Conservation (phyloP, 805 yeast genomes). For the Hanseniaspora guilliermondii region DNA sequence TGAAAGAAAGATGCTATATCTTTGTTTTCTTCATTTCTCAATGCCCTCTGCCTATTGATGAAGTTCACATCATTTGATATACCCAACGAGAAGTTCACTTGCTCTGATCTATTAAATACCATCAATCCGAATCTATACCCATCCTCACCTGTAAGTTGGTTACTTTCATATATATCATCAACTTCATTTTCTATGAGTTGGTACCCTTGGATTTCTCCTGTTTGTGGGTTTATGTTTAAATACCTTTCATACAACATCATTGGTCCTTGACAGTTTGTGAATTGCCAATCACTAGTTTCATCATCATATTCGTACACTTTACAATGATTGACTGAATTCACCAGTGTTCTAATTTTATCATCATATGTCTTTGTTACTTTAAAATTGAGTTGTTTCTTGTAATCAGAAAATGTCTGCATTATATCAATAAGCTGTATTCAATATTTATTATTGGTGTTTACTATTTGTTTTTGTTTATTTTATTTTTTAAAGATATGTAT, state of each 20-base stretch:
- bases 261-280: slow-evolving; percentile 10
- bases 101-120: slow-evolving; percentile 52
- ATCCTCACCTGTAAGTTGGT: slow-evolving; percentile 22
- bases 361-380: slow-evolving; percentile 9
- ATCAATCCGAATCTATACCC: slow-evolving; percentile 55
- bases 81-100: slow-evolving; percentile 63
- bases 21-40: slow-evolving; percentile 12
- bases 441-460: too few species aligned
- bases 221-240: background rate
- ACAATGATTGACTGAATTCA: slow-evolving; percentile 5
- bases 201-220: background rate
- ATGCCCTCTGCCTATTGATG: slow-evolving; percentile 32
- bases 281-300: slow-evolving; percentile 8
- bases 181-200: slow-evolving; percentile 3
- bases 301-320: slow-evolving; percentile 7
- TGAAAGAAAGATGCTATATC: slow-evolving; percentile 29
- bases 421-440: too few species aligned
- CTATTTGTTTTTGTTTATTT: background rate
- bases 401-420: slow-evolving; percentile 7
- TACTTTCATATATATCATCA: slow-evolving; percentile 7
- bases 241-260: slow-evolving; percentile 5
- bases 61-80: slow-evolving; percentile 41
- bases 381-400: slow-evolving; percentile 6
- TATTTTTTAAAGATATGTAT: too few species aligned
- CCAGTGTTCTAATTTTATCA: slow-evolving; percentile 4